Conservation (phyloP, 345 rosid genomes). For the Ceriops decandra region DNA sequence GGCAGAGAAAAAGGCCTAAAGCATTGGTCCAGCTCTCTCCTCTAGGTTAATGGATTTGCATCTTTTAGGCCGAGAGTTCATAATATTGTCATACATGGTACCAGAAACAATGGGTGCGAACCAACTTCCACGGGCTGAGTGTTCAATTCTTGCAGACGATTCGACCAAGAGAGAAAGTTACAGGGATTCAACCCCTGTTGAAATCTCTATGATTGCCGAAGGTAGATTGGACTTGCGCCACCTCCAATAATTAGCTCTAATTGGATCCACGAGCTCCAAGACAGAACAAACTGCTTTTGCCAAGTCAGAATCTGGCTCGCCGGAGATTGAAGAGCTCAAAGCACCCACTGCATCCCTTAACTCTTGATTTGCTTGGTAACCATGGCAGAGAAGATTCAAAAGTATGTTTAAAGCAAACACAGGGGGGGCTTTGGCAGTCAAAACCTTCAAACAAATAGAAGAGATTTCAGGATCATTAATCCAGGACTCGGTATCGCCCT, state of each 20-base stretch:
- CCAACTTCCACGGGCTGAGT: background rate
- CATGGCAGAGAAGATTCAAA: constrained; percentile 72
- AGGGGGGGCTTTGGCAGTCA: constrained; percentile 42
- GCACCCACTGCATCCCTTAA: constrained; percentile 50
- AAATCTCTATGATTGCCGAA: background rate
- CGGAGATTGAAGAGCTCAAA: constrained; percentile 37
- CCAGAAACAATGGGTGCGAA: background rate
- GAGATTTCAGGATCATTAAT: constrained; percentile 53
- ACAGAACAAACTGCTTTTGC: constrained; percentile 51
- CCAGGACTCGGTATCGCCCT: constrained; percentile 43
- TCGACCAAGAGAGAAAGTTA: too few relatives aligned
- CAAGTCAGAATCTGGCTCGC: constrained; percentile 39
- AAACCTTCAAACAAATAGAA: constrained; percentile 57
- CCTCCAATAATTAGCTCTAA: constrained; percentile 74
- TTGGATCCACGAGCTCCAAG: constrained; percentile 55
- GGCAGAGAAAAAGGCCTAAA: too few relatives aligned
- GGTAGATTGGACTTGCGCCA: constrained; percentile 69
- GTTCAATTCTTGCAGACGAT: background rate
- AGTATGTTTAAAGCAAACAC: constrained; percentile 65
- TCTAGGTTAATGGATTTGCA: too few relatives aligned
- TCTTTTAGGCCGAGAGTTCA: too few relatives aligned
- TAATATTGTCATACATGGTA: too few relatives aligned
- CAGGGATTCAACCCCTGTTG: too few relatives aligned
- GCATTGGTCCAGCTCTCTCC: too few relatives aligned
- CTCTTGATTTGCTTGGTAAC: constrained; percentile 58